Evolutionary conservation across 352 stramenopile species (phyloP).

Genomic region (Phytophthora cactorum): DNA sequence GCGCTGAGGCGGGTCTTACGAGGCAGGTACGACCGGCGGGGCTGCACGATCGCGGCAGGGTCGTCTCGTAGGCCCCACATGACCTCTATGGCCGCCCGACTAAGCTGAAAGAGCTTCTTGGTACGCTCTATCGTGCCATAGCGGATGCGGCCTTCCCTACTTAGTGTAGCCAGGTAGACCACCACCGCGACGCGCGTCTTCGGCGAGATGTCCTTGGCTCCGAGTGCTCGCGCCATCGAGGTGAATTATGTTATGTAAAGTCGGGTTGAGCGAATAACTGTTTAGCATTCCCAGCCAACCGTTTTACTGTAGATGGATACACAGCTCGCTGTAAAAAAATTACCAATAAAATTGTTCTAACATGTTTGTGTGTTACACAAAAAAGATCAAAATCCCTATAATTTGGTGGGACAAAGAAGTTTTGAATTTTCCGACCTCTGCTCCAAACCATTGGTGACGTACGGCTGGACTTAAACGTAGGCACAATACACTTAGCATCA

Average conservation of each 20-base stretch:
- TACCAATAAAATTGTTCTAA: conserved; percentile 5
- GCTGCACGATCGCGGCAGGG: not conserved
- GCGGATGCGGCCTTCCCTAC: conserved; percentile 6
- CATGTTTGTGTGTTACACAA: conserved; percentile 7
- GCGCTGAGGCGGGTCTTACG: not conserved
- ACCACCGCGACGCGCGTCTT: conserved; percentile 7
- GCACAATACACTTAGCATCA: no score
- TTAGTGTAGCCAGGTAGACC: conserved; percentile 7
- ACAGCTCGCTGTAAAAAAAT: not conserved
- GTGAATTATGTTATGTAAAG: not conserved
- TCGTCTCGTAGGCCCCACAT: not conserved
- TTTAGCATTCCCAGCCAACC: not conserved
- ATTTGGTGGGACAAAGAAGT: conserved; percentile 12
- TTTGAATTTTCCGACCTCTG: no score
- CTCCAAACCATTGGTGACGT: no score
- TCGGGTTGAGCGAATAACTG: not conserved
- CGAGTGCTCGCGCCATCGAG: conserved; percentile 1
- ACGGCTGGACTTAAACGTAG: no score
- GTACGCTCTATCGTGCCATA: not conserved
- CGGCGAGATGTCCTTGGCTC: conserved; percentile 2
- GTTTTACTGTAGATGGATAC: not conserved
- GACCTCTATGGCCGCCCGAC: not conserved
- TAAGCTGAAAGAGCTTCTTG: not conserved
- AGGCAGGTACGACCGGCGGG: not conserved
- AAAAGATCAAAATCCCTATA: conserved; percentile 7